phyloP scores from a whole-genome alignment of 164 flowering plant genomes.

The Cinnamomum micranthum region DNA sequence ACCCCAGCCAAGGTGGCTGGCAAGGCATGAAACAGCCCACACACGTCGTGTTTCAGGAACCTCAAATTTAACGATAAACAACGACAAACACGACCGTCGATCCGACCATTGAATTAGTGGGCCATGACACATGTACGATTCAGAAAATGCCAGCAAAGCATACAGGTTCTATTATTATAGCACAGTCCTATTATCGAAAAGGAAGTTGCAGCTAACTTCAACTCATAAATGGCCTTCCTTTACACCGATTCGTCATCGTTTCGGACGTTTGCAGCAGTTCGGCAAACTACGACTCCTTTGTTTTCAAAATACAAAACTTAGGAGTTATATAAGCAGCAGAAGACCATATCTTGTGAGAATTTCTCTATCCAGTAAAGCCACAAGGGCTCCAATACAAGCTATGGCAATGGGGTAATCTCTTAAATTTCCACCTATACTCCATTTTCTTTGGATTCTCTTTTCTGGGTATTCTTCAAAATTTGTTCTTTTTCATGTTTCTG shows the following conservation, averaged over 20 bases:
- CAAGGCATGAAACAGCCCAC: too few relatives aligned
- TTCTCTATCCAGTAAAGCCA: not conserved
- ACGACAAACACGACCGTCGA: not conserved
- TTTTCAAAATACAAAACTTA: too few relatives aligned
- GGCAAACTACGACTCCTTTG: too few relatives aligned
- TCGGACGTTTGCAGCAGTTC: not conserved
- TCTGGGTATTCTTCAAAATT: not conserved
- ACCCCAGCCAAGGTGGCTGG: too few relatives aligned
- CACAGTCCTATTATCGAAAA: too few relatives aligned
- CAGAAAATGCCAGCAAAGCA: not conserved
- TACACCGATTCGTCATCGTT: not conserved
- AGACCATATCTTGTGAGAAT: not conserved
- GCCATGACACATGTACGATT: not conserved
- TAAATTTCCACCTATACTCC: not conserved
- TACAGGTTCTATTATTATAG: not conserved
- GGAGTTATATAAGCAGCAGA: not conserved
- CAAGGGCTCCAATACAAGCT: not conserved
- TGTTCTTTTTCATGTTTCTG: not conserved
- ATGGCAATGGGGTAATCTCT: not conserved
- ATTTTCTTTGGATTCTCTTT: not conserved
- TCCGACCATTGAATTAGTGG: not conserved
- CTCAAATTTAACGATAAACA: too few relatives aligned
- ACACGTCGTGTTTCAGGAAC: too few relatives aligned
- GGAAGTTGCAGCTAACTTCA: not conserved
- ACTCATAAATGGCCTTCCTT: too few relatives aligned